Conservation (phyloP, 2,329 filamentous ascomycete genomes). For the Phoma sp. region DNA sequence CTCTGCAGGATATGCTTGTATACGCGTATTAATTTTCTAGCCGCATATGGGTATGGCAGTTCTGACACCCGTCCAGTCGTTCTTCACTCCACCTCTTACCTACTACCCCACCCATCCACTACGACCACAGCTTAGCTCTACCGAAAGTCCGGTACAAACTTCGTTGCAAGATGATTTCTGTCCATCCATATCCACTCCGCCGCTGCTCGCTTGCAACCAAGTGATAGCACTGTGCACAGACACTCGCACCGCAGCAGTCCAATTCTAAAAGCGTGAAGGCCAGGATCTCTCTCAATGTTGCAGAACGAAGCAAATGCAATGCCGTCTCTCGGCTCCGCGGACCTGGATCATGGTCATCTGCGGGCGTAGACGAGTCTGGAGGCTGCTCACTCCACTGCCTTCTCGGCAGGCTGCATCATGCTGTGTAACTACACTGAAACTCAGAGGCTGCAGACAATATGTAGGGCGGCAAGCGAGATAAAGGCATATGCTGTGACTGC, state of each 20-base stretch:
- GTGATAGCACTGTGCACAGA: background rate
- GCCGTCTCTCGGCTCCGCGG: conserved; percentile 15
- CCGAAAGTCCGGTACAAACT: background rate
- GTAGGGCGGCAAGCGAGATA: conserved; percentile 4
- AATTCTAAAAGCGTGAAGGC: conserved; percentile 1
- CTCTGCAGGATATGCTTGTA: conserved; percentile 3
- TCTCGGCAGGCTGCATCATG: conserved; percentile 9
- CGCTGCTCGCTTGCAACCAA: background rate
- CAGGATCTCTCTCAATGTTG: conserved; percentile 6
- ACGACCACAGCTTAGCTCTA: background rate
- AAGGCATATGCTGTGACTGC: background rate
- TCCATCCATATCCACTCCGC: background rate
- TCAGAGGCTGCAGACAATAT: conserved; percentile 5
- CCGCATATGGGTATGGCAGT: conserved; percentile 9
- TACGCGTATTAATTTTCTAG: conserved; percentile 14
- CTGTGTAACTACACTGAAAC: conserved; percentile 12
- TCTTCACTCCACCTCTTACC: background rate
- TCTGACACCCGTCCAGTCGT: conserved; percentile 19
- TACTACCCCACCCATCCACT: conserved; percentile 10
- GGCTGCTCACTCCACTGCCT: background rate
- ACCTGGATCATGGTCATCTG: conserved; percentile 22
- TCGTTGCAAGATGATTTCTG: background rate
- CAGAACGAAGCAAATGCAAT: conserved; percentile 6
- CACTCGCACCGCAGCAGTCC: conserved; percentile 8
- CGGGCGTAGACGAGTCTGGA: conserved; percentile 10